phyloP scores from a whole-genome alignment of 2,329 filamentous ascomycete genomes.

The Claviceps africana region DNA sequence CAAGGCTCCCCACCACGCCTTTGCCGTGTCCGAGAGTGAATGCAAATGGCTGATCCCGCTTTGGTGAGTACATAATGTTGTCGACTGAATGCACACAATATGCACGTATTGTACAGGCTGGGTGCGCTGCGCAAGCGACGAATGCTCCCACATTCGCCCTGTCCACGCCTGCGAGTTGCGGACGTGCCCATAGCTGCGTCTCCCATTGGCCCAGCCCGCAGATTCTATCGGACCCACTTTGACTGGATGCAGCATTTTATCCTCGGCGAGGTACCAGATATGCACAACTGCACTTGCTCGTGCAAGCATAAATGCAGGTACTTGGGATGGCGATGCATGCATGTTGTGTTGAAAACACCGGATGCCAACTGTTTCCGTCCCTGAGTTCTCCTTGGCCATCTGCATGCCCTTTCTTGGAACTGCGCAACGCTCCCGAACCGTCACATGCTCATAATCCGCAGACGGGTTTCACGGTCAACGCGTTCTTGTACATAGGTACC shows the following conservation, averaged over 20 bases:
- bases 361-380: not conserved
- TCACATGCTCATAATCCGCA: not conserved
- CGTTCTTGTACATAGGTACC: too few species aligned
- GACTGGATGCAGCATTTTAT: not conserved
- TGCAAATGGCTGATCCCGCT: too few species aligned
- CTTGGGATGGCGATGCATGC: not conserved
- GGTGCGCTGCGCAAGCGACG: too few species aligned
- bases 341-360: not conserved
- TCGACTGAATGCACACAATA: too few species aligned
- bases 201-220: not conserved
- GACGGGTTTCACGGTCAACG: too few species aligned
- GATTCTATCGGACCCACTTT: not conserved
- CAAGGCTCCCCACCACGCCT: not conserved
- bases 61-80: too few species aligned
- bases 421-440: not conserved
- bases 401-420: not conserved
- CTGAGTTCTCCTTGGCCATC: too few species aligned
- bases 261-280: not conserved
- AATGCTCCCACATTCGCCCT: not conserved
- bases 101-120: too few species aligned
- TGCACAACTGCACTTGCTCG: too few species aligned
- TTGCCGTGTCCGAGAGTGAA: too few species aligned
- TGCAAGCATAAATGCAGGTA: not conserved
- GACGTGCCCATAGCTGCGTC: not conserved
- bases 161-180: not conserved